Conservation (phyloP, 352 stramenopile genomes). For the Pythium guiyangense region DNA sequence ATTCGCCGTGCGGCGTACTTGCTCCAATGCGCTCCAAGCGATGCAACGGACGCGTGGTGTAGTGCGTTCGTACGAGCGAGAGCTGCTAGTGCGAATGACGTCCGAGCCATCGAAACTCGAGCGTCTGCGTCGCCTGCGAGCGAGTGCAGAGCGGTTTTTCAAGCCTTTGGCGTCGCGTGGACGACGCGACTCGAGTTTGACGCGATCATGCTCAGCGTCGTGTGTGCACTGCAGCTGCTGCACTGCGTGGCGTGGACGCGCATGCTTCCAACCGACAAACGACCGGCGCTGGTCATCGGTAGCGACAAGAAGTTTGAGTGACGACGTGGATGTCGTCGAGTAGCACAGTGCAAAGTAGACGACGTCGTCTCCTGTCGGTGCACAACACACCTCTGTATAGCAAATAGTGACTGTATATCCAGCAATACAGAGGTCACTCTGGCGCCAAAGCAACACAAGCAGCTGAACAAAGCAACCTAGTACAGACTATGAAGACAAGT, state of each 20-base stretch:
- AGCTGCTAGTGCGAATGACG: not conserved
- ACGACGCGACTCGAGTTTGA: slow-evolving; percentile 8
- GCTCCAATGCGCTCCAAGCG: not conserved
- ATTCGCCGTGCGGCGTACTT: slow-evolving; percentile 1
- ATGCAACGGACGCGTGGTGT: slow-evolving; percentile 6
- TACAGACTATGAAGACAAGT: too few species aligned
- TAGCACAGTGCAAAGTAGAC: too few species aligned
- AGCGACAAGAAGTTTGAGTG: not conserved
- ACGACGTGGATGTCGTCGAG: too few species aligned
- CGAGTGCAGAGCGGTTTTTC: not conserved
- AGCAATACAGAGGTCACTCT: too few species aligned
- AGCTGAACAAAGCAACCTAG: too few species aligned
- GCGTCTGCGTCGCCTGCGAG: not conserved
- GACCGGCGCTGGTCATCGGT: not conserved
- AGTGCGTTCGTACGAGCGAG: not conserved
- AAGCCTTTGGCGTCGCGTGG: slow-evolving; percentile 5
- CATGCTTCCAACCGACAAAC: slow-evolving; percentile 8
- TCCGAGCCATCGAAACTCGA: not conserved
- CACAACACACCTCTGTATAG: too few species aligned
- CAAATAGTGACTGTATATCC: too few species aligned
- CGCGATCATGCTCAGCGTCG: slow-evolving; percentile 2
- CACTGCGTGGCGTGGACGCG: slow-evolving; percentile 1
- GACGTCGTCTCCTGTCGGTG: too few species aligned
- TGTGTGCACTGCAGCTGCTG: not conserved
- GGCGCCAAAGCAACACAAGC: too few species aligned